Evolutionary conservation across 345 rosid species (phyloP), one percentile per base, ranked within the genome.

Genomic region (Euphorbia lathyris): DNA sequence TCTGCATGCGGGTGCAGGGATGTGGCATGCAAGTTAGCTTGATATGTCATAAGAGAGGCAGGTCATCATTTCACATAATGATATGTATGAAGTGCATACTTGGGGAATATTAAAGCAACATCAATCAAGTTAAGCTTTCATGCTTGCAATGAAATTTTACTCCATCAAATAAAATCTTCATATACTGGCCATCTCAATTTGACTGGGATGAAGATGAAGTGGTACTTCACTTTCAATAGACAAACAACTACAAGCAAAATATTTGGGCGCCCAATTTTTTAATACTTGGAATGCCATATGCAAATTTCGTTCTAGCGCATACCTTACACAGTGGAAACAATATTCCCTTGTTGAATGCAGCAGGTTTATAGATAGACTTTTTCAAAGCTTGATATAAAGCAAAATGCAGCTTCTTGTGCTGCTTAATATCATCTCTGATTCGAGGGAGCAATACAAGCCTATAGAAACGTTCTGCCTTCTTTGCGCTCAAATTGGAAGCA

Each of bases 281-380:
- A 6, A 9, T 7, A 47, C 32, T 4, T 5, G 17, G 22, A 43
- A 27, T n/a, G 12, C 6, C 22, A 69, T 27, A 30, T 9, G 7
- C 56, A 58, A 13, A n/a, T 25, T 29, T n/a, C n/a, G 42, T n/a
- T 43, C 17, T 20, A n/a, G 29, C 22, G 13, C 16, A 63, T 82
- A 90, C 99, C 97, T 90, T 84, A 70, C 98, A 89, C 74, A 95
- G 78, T 0, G 99, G 97, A 72, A 95, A 83, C 56, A 95, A 66
- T 75, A 95, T 87, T 38, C 99, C 99, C 82, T 84, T 93, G 81
- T 92, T 88, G 80, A 95, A 95, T 17, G 99, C 98, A 74, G 88
- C 88, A 73, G 99, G 94, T 74, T 95, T 95, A 76, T 82, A 95
- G 2, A 95, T 62, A 50, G 96, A 75, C 76, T 89, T 95, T 68